Base-by-base conservation (phyloP, 2,329 filamentous ascomycete genomes). In the Arthrinium puccinioides region DNA sequence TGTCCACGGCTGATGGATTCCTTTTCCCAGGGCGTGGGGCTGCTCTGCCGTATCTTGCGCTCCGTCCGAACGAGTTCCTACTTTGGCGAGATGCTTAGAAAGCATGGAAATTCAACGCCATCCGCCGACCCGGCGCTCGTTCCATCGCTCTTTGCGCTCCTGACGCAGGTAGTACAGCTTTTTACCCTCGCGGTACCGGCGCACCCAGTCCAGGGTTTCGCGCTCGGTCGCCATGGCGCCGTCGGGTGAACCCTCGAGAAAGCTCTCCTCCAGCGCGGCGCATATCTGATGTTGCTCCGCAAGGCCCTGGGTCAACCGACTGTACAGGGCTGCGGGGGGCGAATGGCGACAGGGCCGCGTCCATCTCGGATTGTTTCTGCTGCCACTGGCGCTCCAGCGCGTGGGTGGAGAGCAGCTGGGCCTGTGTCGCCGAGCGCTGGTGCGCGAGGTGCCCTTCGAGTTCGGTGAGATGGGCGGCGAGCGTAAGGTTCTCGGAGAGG, bases 301-400 rank as follows among this genome's bases (percentile, higher is more conserved):
- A 13, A 94, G 79, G 9, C 79, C 82, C 41, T 84, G 82, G 31
- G 71, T 79, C 9, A 97, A 69, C 36, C 84, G 74, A 60, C 89
- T 84, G 56, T 97, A 96, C 51, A 97, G 67, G 29, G 85, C 83
- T 29, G 87, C 84, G 0, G 90, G n/a, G 88, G 19, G 86, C 85
- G 64, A 94, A 97, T 1, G 86, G 85, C 24, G 79, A 77, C 42
- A 97, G 67, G 6, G 86, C 87, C 36, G 78, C 72, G 57, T 97
- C 92, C 75, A 95, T 92, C 51, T 92, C 87, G 2, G 77, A 72
- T 60, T 97, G 87, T 60, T 92, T 94, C 48, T 84, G 77, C 38
- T 82, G 79, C 86, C 92, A 97, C 53, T 90, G 83, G n/a, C 89
- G 78, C 63, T 97, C 92, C 13, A 96, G 75, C 2, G 86, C 85